phyloP scores from a whole-genome alignment of 2,329 filamentous ascomycete species.

The Penicillium aurantiogriseum region DNA sequence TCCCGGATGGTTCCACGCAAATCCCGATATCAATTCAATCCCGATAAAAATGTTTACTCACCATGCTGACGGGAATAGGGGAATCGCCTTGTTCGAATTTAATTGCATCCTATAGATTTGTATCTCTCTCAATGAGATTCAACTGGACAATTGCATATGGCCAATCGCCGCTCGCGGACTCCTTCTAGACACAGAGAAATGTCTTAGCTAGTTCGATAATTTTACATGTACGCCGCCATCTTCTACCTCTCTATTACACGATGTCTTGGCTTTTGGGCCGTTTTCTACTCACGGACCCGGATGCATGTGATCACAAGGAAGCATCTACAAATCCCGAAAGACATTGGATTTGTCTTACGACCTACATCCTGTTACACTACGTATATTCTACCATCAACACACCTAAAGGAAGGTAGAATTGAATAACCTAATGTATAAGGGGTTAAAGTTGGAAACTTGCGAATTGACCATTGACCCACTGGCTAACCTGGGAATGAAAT shows the following conservation, averaged over 20 bases:
- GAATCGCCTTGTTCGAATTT: neutral
- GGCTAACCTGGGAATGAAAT: no score
- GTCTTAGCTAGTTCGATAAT: neutral
- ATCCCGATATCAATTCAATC: constrained; percentile 2
- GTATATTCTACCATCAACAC: no score
- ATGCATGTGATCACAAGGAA: neutral
- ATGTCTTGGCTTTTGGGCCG: neutral
- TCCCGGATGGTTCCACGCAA: constrained; percentile 1
- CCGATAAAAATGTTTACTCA: neutral
- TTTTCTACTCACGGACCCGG: neutral
- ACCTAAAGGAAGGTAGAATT: no score
- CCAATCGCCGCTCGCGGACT: neutral
- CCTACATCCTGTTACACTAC: neutral
- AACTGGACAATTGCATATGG: no score
- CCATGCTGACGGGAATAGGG: no score
- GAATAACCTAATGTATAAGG: neutral
- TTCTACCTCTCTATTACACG: neutral
- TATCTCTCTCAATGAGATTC: no score
- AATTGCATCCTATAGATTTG: neutral
- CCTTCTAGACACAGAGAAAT: neutral
- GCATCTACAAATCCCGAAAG: neutral
- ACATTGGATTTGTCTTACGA: neutral
- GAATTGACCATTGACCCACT: no score
- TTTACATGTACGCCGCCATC: neutral
- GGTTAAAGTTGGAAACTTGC: no score